These are phyloP conservation scores for Yarrowia sp. DNA, from an alignment of 805 yeast genomes.

Conservation along the genomic window DNA sequence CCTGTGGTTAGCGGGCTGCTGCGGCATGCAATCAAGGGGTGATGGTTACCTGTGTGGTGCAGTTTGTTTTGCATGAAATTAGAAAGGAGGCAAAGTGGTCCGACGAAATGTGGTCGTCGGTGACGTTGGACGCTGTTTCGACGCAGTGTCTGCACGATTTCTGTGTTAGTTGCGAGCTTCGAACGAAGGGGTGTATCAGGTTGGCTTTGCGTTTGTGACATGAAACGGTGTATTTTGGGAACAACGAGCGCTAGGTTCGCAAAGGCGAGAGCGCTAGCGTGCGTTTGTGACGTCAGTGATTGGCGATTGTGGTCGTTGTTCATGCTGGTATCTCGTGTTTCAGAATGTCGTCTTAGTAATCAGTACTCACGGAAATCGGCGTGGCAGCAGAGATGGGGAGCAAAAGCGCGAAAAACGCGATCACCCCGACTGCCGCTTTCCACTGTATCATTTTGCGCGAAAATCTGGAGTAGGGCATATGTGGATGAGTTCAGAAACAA, in stretches of 20 bases:
- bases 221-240: no score
- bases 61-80: slow-evolving; percentile 2
- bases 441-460: not conserved
- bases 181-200: slow-evolving; percentile 5
- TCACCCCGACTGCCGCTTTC: not conserved
- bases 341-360: not conserved
- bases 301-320: not conserved
- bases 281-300: not conserved
- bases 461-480: not conserved
- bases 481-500: not conserved
- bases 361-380: not conserved
- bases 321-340: no score
- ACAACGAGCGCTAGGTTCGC: no score
- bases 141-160: slow-evolving; percentile 13
- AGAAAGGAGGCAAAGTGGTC: slow-evolving; percentile 22
- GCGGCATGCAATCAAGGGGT: not conserved
- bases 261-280: not conserved
- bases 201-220: slow-evolving; percentile 1
- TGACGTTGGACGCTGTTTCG: slow-evolving; percentile 3
- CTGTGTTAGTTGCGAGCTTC: not conserved
- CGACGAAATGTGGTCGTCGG: slow-evolving; percentile 2
- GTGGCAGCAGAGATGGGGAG: not conserved
- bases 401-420: not conserved
- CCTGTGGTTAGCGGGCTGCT: slow-evolving; percentile 6
- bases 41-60: slow-evolving; percentile 14